Conservation (phyloP, 208 protist species). For the Wallacemonas sp. region DNA sequence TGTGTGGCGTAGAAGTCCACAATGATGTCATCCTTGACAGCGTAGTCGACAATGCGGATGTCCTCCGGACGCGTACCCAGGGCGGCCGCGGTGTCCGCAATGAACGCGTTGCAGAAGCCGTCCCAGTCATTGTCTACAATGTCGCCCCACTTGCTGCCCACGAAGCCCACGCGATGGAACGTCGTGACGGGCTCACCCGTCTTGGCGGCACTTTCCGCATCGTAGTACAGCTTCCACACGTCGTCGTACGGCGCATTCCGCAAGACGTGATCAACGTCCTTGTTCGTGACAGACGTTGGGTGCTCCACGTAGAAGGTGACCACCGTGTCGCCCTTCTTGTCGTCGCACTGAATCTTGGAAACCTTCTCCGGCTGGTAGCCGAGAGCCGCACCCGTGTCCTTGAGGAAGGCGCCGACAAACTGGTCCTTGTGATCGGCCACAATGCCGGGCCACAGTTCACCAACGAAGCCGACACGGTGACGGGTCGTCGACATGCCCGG, state of each 20-base stretch:
- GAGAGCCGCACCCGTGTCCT: constrained; percentile 31
- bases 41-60: constrained; percentile 42
- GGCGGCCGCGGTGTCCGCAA: constrained; percentile 40
- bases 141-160: constrained; percentile 47
- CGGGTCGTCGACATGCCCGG: constrained; percentile 15
- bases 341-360: constrained; percentile 40
- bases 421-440: constrained; percentile 22
- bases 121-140: constrained; percentile 32
- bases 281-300: constrained; percentile 20
- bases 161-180: constrained; percentile 73
- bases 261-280: constrained; percentile 44
- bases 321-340: constrained; percentile 57
- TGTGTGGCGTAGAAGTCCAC: constrained; percentile 62
- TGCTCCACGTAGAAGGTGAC: constrained; percentile 51
- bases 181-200: constrained; percentile 21
- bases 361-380: constrained; percentile 32
- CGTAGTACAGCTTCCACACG: constrained; percentile 66
- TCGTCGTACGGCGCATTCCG: constrained; percentile 44
- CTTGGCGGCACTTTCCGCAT: background rate
- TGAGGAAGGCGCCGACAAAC: constrained; percentile 39
- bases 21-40: constrained; percentile 44
- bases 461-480: constrained; percentile 73
- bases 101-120: constrained; percentile 40
- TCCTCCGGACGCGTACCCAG: constrained; percentile 24
- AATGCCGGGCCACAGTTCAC: constrained; percentile 43